These are phyloP conservation scores for Vicia villosa DNA, from an alignment of 306 rosid species.

Conservation along the genomic window DNA sequence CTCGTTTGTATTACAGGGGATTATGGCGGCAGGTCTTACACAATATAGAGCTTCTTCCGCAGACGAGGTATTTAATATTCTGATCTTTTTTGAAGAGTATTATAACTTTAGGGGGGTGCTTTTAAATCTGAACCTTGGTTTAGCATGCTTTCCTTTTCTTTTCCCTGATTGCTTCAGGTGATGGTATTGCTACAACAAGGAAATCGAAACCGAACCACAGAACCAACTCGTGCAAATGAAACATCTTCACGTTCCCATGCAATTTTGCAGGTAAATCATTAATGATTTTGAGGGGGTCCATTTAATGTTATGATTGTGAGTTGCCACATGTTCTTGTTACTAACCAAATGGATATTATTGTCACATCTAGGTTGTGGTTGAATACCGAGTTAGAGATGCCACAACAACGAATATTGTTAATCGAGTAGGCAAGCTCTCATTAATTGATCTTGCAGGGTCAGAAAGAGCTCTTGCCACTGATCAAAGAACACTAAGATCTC, in stretches of 20 bases:
- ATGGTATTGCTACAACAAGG: constrained; percentile 97
- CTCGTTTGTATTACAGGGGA: constrained; percentile 60
- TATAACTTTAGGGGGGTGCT: background rate
- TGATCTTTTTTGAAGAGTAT: constrained; percentile 2
- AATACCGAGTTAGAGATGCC: constrained; percentile 80
- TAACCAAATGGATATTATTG: constrained; percentile 35
- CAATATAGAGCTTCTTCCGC: constrained; percentile 97
- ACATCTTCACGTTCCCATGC: constrained; percentile 99
- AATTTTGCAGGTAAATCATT: constrained; percentile 73
- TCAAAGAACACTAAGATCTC: constrained; percentile 90
- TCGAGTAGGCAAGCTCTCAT: constrained; percentile 87
- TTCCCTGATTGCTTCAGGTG: constrained; percentile 59
- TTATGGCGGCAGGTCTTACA: constrained; percentile 91
- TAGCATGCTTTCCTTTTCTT: constrained; percentile 2
- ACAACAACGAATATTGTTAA: constrained; percentile 64
- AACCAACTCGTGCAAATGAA: constrained; percentile 93
- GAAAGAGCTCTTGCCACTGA: constrained; percentile 98
- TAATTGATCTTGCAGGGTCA: constrained; percentile 97
- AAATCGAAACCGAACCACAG: constrained; percentile 89
- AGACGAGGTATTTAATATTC: constrained; percentile 76
- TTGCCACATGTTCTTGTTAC: constrained; percentile 24
- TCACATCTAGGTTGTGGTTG: constrained; percentile 68
- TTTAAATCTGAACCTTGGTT: constrained; percentile 19
- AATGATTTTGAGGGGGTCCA: background rate
- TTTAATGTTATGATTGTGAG: constrained; percentile 5